phyloP scores from a whole-genome alignment of 2,329 filamentous ascomycete species.

The Phyllosticta paracitricarpa region DNA sequence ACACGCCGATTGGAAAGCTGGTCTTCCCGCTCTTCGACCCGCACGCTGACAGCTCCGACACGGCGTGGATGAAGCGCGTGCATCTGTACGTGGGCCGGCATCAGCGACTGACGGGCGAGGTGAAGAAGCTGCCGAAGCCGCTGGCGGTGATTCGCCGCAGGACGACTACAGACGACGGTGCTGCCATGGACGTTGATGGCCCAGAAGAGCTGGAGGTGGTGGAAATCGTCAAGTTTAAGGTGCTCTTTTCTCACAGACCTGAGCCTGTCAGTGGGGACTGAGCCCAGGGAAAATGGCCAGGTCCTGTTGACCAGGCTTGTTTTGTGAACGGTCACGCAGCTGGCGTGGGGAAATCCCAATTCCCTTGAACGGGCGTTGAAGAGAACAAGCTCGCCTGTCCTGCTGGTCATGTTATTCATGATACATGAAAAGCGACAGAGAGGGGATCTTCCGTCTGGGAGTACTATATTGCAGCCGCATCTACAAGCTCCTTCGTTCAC shows the following conservation, averaged over 20 bases:
- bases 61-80: slow-evolving; percentile 80
- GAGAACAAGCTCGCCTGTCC: too few species aligned
- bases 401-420: too few species aligned
- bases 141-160: slow-evolving; percentile 63
- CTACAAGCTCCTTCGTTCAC: too few species aligned
- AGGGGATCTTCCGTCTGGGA: too few species aligned
- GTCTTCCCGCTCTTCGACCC: slow-evolving; percentile 67
- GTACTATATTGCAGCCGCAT: too few species aligned
- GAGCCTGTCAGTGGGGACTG: slow-evolving; percentile 55
- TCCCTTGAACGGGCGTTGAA: too few species aligned
- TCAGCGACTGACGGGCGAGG: slow-evolving; percentile 79
- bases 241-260: slow-evolving; percentile 73
- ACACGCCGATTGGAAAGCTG: slow-evolving; percentile 57
- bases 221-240: slow-evolving; percentile 78
- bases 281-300: neutral
- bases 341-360: neutral
- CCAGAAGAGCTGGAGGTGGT: slow-evolving; percentile 63
- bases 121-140: slow-evolving; percentile 73
- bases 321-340: neutral
- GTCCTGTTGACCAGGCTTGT: neutral
- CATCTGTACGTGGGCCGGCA: slow-evolving; percentile 83
- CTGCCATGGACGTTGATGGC: slow-evolving; percentile 7
- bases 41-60: slow-evolving; percentile 36
- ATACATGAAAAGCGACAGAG: too few species aligned
- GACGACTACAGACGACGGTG: slow-evolving; percentile 15